Evolutionary conservation across 2,329 filamentous ascomycete genomes (phyloP).

Genomic region (Grosmannia penicillata): DNA sequence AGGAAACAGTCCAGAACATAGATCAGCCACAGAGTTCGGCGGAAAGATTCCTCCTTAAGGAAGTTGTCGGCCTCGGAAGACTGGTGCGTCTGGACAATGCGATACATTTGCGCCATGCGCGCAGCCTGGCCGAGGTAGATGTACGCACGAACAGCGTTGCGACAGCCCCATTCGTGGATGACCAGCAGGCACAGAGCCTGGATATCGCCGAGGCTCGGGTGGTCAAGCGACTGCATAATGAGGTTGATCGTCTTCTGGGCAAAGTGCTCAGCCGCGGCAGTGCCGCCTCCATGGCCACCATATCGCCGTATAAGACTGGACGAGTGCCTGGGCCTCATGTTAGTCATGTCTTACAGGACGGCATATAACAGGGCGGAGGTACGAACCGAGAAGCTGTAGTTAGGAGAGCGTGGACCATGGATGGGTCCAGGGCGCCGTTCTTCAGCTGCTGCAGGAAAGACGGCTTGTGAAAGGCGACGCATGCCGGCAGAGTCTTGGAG

Average conservation of each 20-base stretch:
- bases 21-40: constrained; percentile 46
- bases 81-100: constrained; percentile 39
- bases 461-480: constrained; percentile 48
- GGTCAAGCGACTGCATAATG: constrained; percentile 43
- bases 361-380: background rate
- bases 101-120: constrained; percentile 51
- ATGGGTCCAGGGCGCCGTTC: constrained; percentile 37
- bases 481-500: constrained; percentile 44
- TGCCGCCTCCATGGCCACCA: constrained; percentile 34
- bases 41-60: constrained; percentile 45
- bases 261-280: constrained; percentile 42
- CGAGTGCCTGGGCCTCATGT: constrained; percentile 32
- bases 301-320: constrained; percentile 41
- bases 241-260: constrained; percentile 40
- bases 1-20: constrained; percentile 49
- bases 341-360: background rate
- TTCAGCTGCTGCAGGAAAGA: constrained; percentile 47
- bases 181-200: constrained; percentile 46
- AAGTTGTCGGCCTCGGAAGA: constrained; percentile 41
- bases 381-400: constrained; percentile 38
- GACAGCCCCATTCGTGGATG: constrained; percentile 47
- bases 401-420: constrained; percentile 42
- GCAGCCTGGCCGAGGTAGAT: constrained; percentile 47
- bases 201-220: constrained; percentile 44
- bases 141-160: constrained; percentile 47